Base-by-base conservation (phyloP, 805 yeast species). In the Hanseniaspora pseudoguilliermondii region DNA sequence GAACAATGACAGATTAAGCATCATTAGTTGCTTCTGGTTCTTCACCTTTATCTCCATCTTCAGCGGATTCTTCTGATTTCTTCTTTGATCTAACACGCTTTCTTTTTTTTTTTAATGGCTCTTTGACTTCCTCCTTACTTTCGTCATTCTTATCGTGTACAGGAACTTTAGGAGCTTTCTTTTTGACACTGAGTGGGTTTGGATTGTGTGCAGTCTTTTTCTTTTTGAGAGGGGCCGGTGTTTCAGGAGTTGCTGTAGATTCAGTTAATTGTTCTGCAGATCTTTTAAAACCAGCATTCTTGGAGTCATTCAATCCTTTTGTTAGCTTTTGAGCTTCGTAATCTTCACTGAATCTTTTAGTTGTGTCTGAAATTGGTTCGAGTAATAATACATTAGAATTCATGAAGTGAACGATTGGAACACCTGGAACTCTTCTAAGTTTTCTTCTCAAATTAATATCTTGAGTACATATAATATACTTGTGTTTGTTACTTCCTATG, bases 321-420 rank as follows among this genome's bases (percentile, higher is more conserved):
- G 79, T 79, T 52, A 93, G 73, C 64, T 93, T 93, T 47, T 75
- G 73, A 1, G 71, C 66, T 68, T 93, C 98, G 42, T 75, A 71
- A 32, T 68, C 62, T 47, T 64, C 64, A 55, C 81, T 79, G 16
- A 75, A 73, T 47, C 65, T 67, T 13, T 73, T 74, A 44, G 91
- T 84, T 7, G 86, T 86, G 40, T 76, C 77, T 53, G 95, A 85
- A 61, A 89, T 71, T 8, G 97, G 96, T 69, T 93, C 98, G 93
- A 93, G 81, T 29, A 93, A 82, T 91, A 93, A 86, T 18, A 93
- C 98, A 0, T 96, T 81, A 59, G 96, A 76, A 64, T 85, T 83
- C 80, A 93, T 81, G 35, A 52, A 52, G 67, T 85, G 90, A 10
- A 91, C 73, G 60, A 93, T 69, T 1, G 98, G 98, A 0, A 88